Percentiles rank a stretch among this genome's conserved stretches.
These are phyloP conservation scores for Cladosporium sp. DNA, from an alignment of 2,329 filamentous ascomycete genomes.

Conservation along the genomic window DNA sequence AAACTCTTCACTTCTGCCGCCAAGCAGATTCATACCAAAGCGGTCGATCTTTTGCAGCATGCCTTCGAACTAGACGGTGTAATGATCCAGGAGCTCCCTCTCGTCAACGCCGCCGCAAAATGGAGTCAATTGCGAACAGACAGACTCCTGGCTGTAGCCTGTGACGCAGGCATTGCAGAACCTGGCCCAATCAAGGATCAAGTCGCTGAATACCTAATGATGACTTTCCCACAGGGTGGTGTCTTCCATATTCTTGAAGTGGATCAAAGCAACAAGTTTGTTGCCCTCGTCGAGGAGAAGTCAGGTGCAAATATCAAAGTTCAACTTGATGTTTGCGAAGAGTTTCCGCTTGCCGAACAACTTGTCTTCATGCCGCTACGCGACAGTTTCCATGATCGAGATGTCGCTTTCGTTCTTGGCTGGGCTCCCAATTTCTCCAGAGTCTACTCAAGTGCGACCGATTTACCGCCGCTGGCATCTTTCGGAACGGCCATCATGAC, in stretches of 20 bases:
- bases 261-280: not conserved
- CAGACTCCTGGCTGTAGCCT: not conserved
- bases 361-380: constrained; percentile 48
- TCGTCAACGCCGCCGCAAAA: not conserved
- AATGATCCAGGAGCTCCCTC: constrained; percentile 3
- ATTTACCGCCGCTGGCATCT: constrained; percentile 29
- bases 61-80: constrained; percentile 3
- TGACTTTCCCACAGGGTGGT: not conserved
- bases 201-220: not conserved
- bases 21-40: not conserved
- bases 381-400: constrained; percentile 43
- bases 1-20: not conserved
- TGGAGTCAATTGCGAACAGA: not conserved
- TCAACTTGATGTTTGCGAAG: not conserved
- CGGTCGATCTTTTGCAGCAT: not conserved
- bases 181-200: not conserved
- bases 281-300: not conserved
- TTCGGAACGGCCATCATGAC: constrained; percentile 55
- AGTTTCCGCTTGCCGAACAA: constrained; percentile 9
- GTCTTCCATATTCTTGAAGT: not conserved
- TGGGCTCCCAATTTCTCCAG: constrained; percentile 39
- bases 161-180: not conserved
- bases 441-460: constrained; percentile 33
- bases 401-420: constrained; percentile 40
- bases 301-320: not conserved